Conservation (phyloP, 257 asterid genomes). For the Przewalskia tangutica region DNA sequence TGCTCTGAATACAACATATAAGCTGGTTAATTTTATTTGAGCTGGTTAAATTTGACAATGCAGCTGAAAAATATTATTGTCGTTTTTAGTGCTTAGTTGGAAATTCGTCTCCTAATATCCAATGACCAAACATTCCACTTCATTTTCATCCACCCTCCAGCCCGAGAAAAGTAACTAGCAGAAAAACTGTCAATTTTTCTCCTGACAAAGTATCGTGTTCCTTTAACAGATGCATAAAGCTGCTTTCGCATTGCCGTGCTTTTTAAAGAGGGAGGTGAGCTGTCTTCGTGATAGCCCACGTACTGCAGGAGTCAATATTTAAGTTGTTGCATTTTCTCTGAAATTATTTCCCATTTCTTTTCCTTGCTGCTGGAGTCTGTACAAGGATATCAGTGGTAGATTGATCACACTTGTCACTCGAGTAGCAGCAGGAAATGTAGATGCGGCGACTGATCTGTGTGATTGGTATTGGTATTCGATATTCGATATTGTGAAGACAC, state of each 20-base stretch:
- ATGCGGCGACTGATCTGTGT: not conserved
- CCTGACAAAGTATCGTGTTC: not conserved
- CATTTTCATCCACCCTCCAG: not conserved
- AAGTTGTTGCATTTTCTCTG: not conserved
- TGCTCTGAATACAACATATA: not conserved
- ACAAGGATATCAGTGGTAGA: not conserved
- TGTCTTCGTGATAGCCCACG: conserved; percentile 31
- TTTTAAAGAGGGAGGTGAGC: conserved; percentile 74
- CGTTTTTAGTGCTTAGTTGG: not conserved
- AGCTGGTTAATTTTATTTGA: not conserved
- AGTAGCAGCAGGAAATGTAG: not conserved
- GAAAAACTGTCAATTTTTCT: not conserved
- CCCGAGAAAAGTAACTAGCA: not conserved
- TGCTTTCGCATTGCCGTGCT: conserved; percentile 83
- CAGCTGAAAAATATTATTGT: not conserved
- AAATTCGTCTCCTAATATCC: not conserved
- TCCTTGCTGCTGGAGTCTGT: not conserved
- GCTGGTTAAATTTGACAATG: not conserved
- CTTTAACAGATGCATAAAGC: conserved; percentile 71
- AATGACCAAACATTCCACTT: not conserved
- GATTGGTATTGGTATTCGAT: not conserved
- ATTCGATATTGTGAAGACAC: not conserved
- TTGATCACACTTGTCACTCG: not conserved
- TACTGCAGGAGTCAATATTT: not conserved
- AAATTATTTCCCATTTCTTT: not conserved